These are phyloP conservation scores for Picea sitchensis DNA, from an alignment of 75 land plant genomes.

Conservation along the genomic window DNA sequence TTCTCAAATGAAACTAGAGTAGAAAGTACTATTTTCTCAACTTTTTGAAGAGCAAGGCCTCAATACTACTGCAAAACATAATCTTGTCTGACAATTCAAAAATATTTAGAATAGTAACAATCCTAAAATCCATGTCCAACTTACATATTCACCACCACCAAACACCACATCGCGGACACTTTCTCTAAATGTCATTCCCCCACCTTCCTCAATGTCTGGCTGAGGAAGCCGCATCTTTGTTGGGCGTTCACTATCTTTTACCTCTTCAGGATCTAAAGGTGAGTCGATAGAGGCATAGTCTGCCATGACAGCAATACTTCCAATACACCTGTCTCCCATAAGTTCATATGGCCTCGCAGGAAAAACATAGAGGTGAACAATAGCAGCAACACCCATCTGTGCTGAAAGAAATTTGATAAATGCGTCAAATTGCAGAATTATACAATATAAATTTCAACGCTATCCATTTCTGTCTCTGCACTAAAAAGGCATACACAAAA, in stretches of 20 bases:
- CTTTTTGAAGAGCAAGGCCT: neutral
- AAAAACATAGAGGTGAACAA: constrained; percentile 80
- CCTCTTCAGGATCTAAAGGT: constrained; percentile 89
- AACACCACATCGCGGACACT: constrained; percentile 84
- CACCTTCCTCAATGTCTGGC: constrained; percentile 42
- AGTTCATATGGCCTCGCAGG: constrained; percentile 86
- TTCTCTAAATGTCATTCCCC: constrained; percentile 69
- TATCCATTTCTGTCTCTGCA: neutral
- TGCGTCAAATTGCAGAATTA: constrained; percentile 3
- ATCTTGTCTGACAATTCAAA: neutral
- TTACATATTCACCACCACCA: constrained; percentile 90
- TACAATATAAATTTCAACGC: constrained; percentile 1
- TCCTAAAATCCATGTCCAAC: constrained; percentile 7
- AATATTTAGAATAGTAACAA: neutral
- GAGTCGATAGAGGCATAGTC: constrained; percentile 88
- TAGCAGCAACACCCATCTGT: constrained; percentile 94
- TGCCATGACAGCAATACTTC: constrained; percentile 75
- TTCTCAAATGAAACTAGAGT: neutral
- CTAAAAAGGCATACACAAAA: neutral
- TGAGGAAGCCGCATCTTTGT: constrained; percentile 54
- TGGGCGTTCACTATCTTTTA: constrained; percentile 81
- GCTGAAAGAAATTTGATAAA: constrained; percentile 25
- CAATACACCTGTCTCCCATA: constrained; percentile 63
- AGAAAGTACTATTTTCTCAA: neutral
- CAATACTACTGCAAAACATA: neutral